Conservation (phyloP, 2,329 filamentous ascomycete species). For the Arthrocladium fulminans region DNA sequence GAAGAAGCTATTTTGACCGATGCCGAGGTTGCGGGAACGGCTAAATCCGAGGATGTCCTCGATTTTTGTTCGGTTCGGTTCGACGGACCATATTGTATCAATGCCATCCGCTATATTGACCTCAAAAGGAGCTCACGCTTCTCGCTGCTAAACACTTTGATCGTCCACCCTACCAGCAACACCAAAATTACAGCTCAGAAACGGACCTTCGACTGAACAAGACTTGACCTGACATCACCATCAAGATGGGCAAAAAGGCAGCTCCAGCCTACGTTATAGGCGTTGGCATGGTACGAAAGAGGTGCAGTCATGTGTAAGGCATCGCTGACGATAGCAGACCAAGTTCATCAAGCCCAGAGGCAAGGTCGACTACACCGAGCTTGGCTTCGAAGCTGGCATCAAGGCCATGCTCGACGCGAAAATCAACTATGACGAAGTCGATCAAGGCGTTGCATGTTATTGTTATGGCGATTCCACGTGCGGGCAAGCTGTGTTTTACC, state of each 20-base stretch:
- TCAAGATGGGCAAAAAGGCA: constrained; percentile 44
- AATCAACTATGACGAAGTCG: constrained; percentile 93
- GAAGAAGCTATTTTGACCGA: background rate
- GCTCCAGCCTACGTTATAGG: constrained; percentile 75
- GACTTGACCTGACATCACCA: constrained; percentile 17
- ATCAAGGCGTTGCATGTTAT: constrained; percentile 93
- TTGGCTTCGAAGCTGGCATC: constrained; percentile 28
- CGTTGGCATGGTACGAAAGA: constrained; percentile 66
- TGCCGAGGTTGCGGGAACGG: background rate
- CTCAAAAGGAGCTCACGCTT: too few relatives aligned
- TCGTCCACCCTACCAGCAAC: background rate
- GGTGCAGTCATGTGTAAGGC: background rate
- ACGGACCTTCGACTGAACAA: background rate
- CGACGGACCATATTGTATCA: background rate
- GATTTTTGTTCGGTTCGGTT: background rate
- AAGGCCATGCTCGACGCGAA: constrained; percentile 57
- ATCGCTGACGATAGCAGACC: constrained; percentile 39
- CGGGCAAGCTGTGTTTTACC: constrained; percentile 95
- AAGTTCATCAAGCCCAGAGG: constrained; percentile 65
- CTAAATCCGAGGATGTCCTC: background rate
- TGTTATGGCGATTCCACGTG: constrained; percentile 94
- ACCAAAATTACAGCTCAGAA: constrained; percentile 25
- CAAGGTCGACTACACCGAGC: constrained; percentile 27
- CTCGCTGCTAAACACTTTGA: background rate
- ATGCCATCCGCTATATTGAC: background rate